A percentile compares a stretch with the other conserved stretches of the same genome.
Conservation (phyloP, 2,329 filamentous ascomycete genomes). For the Lecanicillium sp. region DNA sequence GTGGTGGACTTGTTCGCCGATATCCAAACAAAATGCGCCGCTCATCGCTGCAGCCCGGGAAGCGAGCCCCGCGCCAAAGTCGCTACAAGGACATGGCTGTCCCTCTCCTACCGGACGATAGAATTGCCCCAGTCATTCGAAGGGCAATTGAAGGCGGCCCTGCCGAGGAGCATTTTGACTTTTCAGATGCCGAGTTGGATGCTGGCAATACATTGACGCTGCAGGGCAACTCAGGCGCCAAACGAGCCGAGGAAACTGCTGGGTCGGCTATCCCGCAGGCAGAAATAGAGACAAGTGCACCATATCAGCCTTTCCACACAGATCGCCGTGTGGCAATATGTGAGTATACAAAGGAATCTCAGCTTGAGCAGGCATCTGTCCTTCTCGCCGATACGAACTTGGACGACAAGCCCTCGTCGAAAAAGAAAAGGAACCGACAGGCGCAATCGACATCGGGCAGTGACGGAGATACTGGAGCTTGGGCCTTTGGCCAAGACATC, state of each 20-base stretch:
- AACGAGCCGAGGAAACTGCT: conserved; percentile 21
- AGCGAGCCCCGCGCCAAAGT: conserved; percentile 44
- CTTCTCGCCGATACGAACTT: conserved; percentile 33
- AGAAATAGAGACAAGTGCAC: conserved; percentile 91
- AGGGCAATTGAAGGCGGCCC: conserved; percentile 42
- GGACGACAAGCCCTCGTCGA: conserved; percentile 30
- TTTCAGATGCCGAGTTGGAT: conserved; percentile 45
- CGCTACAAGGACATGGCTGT: conserved; percentile 62
- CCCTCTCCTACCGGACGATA: conserved; percentile 52
- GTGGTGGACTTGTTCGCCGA: conserved; percentile 57
- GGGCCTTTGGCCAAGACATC: conserved; percentile 56
- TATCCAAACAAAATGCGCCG: conserved; percentile 54
- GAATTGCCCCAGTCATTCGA: conserved; percentile 48
- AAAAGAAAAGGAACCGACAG: conserved; percentile 28
- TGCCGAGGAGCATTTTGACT: conserved; percentile 47
- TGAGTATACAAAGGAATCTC: conserved; percentile 42
- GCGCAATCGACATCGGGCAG: conserved; percentile 12
- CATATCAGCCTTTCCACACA: conserved; percentile 93
- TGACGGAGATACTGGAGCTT: conserved; percentile 23
- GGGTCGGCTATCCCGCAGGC: conserved; percentile 62
- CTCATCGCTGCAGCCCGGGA: conserved; percentile 44
- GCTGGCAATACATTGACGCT: conserved; percentile 46
- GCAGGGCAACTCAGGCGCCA: conserved; percentile 29
- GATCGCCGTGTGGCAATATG: conserved; percentile 77
- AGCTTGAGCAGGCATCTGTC: conserved; percentile 27